Evolutionary conservation across 169 alveolate genomes (phyloP), one percentile per base, ranked within the genome.

Genomic region (Miamiensis avidus): DNA sequence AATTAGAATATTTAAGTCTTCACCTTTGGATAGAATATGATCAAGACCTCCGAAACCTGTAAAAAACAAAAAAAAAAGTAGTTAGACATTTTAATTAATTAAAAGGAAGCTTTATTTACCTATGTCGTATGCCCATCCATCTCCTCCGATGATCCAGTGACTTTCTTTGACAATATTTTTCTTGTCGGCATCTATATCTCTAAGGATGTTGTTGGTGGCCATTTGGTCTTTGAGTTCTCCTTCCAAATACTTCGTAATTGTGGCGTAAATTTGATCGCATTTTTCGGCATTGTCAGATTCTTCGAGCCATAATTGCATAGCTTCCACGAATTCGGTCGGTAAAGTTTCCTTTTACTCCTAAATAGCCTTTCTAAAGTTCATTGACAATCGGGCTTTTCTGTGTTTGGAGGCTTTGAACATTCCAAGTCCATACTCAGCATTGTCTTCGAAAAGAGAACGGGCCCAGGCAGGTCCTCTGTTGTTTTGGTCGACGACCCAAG

Each of bases 391-490:
- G 32, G 26, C 65, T 28, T 87, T 49, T 82, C 91, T 77, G 76
- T 85, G 82, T 26, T 81, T 81, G 49, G 69, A 65, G n/a, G 89
- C 88, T 11, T 65, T 78, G 30, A 86, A 93, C 94, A 89, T 91
- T 28, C 95, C 95, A 31, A 89, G 84, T 30, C 95, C 95, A 72
- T 87, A 92, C 84, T 92, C 95, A 25, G 95, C 95, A 76, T 90
- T 90, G 87, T 92, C 95, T 85, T 92, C 95, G 83, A 92, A 92
- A 16, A 92, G 93, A 1, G 94, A 89, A 75, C 88, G 86, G 72
- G 94, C 95, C 95, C 95, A 92, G 25, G 95, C 95, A 0, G 95
- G 92, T 26, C 95, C 95, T 76, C 79, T 81, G 33, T 94, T 93
- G 78, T 92, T 89, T 77, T 89, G 85, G 86, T 83, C 87, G 27